These are phyloP conservation scores for Hypomontagnella monticulosa DNA, from an alignment of 495 filamentous ascomycete genomes.

Conservation along the genomic window DNA sequence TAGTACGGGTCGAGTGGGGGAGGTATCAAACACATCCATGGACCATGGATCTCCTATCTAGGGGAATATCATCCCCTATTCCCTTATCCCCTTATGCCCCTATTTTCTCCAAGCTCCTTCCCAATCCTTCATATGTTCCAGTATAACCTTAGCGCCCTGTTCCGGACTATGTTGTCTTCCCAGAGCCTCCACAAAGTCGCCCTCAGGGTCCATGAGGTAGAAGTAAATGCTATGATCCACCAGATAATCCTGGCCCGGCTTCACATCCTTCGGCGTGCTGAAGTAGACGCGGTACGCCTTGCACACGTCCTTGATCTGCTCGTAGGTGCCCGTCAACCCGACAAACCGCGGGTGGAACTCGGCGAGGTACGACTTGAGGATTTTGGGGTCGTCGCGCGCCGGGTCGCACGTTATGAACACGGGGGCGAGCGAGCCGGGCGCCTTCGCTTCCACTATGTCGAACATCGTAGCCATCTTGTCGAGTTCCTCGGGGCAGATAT, in stretches of 20 bases:
- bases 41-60: neutral
- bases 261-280: constrained; percentile 84
- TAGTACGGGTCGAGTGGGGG: constrained; percentile 23
- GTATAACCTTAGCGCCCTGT: constrained; percentile 82
- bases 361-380: constrained; percentile 81
- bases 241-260: constrained; percentile 94
- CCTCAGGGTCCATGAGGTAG: constrained; percentile 98
- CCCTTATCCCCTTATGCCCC: too few relatives aligned
- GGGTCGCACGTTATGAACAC: constrained; percentile 97
- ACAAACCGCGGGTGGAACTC: constrained; percentile 93
- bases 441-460: constrained; percentile 72
- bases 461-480: constrained; percentile 98
- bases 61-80: neutral
- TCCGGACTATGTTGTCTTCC: constrained; percentile 93
- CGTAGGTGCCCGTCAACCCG: constrained; percentile 91
- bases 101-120: constrained; percentile 52
- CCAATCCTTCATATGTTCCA: constrained; percentile 93
- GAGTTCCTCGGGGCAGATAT: constrained; percentile 98
- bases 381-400: constrained; percentile 84
- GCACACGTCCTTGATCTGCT: constrained; percentile 90
- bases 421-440: constrained; percentile 60
- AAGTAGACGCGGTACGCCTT: constrained; percentile 98
- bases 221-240: constrained; percentile 99
- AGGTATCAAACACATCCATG: constrained; percentile 30
- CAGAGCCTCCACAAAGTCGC: constrained; percentile 97